Evolutionary conservation across 2,329 filamentous ascomycete species (phyloP).

Genomic region (Cladosporium sphaerospermum): DNA sequence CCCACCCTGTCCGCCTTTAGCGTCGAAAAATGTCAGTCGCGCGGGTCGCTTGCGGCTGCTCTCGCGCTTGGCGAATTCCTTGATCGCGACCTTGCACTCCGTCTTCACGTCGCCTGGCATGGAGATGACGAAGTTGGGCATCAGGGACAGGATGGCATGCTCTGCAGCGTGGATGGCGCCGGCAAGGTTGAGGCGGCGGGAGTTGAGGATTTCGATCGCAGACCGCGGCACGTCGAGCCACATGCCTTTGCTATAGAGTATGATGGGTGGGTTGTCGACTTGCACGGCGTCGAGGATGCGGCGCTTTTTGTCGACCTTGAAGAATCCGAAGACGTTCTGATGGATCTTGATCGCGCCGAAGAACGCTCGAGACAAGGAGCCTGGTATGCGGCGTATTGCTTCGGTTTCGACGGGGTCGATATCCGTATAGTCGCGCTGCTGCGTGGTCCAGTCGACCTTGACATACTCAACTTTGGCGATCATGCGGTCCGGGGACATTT

Average conservation of each 20-base stretch:
- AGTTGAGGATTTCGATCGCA: conserved; percentile 72
- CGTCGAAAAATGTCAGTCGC: conserved; percentile 87
- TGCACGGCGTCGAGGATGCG: conserved; percentile 86
- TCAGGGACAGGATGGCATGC: conserved; percentile 77
- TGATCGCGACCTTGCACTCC: conserved; percentile 83
- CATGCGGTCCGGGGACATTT: conserved; percentile 72
- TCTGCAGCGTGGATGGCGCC: conserved; percentile 92
- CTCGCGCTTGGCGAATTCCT: conserved; percentile 72
- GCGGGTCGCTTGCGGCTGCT: conserved; percentile 75
- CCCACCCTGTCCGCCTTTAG: conserved; percentile 78
- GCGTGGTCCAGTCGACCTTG: conserved; percentile 90
- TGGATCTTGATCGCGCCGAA: conserved; percentile 81
- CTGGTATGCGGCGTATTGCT: conserved; percentile 66
- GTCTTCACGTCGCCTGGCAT: conserved; percentile 89
- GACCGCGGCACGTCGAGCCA: conserved; percentile 85
- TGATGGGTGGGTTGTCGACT: conserved; percentile 87
- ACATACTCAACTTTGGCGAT: conserved; percentile 85
- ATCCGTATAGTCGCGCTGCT: conserved; percentile 88
- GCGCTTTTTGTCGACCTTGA: conserved; percentile 84
- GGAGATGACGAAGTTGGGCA: conserved; percentile 86
- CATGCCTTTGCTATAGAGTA: conserved; percentile 79
- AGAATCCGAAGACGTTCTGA: conserved; percentile 90
- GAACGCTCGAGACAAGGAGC: conserved; percentile 64
- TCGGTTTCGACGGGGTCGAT: conserved; percentile 91
- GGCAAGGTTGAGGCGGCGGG: conserved; percentile 68